Evolutionary conservation across 768 basidiomycete species (phyloP), one percentile per base, ranked within the genome.

Genomic region (Imleria badia): DNA sequence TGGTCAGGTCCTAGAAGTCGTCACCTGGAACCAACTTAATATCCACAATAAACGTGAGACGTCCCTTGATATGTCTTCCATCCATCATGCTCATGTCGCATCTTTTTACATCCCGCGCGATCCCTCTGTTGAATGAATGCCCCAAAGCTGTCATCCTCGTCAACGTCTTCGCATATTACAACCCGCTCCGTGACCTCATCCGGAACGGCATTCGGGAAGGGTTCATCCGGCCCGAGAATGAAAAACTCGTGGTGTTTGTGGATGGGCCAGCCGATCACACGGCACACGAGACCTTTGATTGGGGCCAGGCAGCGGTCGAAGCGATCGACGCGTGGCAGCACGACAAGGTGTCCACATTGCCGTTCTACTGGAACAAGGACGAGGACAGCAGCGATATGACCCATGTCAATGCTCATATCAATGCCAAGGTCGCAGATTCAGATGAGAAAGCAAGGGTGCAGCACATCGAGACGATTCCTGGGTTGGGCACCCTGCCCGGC

Each of bases 1-100:
- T 56, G 45, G 9, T 6, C 59, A 92, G 89, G 73, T 92, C n/a
- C 71, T 97, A 29, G 96, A 98, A 72, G 94, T 91, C 58, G 82
- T 86, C 14, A 97, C 95, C 0, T 99, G 96, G 96, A 91, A 90
- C 19, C 96, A 98, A 65, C 70, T 97, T 6, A 88, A 89, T 19
- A 87, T 95, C 40, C 91, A 94, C 67, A 78, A 81, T 51, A 93
- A 93, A 74, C 91, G 91, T 91, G 66, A 58, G 82, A 0, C 45
- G 60, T 52, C 1, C 60, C 58, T 60, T 45, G 29, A 59, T 51
- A 30, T 7, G 22, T 3, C 26, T 9, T 19, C 5, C 12, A 19
- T 2, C 20, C 5, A 15, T 31, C 19, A n/a, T 9, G 19, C 47
- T 60, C 55, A 46, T 50, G 29, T 44, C 11, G 7, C 20, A 7